These are phyloP conservation scores for Cladosporium velox DNA, from an alignment of 2,329 filamentous ascomycete species.

Conservation along the genomic window DNA sequence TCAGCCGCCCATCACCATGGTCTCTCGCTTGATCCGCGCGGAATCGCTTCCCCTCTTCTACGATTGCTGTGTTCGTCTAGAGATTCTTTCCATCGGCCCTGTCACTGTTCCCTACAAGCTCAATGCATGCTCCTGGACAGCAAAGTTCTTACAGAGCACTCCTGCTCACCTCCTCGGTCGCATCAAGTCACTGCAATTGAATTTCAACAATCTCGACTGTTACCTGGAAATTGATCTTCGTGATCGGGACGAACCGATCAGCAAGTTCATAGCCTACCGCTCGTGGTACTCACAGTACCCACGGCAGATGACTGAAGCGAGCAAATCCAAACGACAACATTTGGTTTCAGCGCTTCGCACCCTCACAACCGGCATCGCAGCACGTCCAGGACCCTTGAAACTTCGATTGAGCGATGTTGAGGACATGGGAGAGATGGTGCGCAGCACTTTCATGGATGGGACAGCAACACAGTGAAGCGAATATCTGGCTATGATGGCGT, in stretches of 20 bases:
- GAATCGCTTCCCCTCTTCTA: not conserved
- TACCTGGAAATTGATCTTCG: not conserved
- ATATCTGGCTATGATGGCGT: not conserved
- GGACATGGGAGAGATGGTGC: not conserved
- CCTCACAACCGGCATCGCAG: not conserved
- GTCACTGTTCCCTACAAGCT: not conserved
- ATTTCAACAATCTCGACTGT: not conserved
- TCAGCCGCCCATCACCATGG: not conserved
- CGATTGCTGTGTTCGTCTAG: not conserved
- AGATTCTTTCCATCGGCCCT: not conserved
- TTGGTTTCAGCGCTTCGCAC: not conserved
- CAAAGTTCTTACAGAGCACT: not conserved
- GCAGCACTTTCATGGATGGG: not conserved
- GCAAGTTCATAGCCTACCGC: not conserved
- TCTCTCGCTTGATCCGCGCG: not conserved
- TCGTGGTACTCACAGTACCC: not conserved
- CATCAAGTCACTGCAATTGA: not conserved
- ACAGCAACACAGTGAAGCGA: not conserved
- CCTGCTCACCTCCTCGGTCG: not conserved
- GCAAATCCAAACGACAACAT: not conserved
- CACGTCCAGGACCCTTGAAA: not conserved
- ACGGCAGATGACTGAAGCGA: not conserved
- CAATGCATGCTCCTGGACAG: not conserved
- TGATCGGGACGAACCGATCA: not conserved
- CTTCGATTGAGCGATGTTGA: not conserved